Base-by-base conservation (phyloP, 768 basidiomycete species). In the Boletus sp. region DNA sequence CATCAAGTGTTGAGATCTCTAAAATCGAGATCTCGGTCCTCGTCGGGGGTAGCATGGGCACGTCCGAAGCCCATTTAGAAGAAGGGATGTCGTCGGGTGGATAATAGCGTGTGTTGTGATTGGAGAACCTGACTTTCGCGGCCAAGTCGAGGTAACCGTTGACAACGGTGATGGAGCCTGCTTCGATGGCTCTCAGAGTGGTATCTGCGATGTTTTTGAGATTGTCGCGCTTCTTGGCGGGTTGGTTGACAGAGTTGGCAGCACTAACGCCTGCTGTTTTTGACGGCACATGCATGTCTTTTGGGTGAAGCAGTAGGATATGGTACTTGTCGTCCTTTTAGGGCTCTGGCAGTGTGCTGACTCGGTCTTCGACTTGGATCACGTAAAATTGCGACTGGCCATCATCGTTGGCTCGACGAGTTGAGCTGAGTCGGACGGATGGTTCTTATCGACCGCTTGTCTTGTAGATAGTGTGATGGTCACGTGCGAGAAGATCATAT, bases 1-100 rank as follows among this genome's bases (percentile, higher is more conserved):
- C 86, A 27, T 81, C 79, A 23, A 88, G 75, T 0, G 87, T 87
- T 11, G 86, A 83, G 7, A 83, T 78, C 63, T 88, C 82, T 9
- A 82, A 69, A 39, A 87, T 66, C 10, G 79, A 78, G 21, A 83
- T 69, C 37, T 78, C 66, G 5, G 71, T 56, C 47, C 57, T 54
- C 19, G 63, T 46, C 23, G 53, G 37, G 42, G 57, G 47, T 21
- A 33, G 48, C 30, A 13, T 49, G 23, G 63, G 60, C 3, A 50
- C 41, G 2, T 63, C 51, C 37, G 56, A 52, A 15, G 64, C 39
- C 85, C 85, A 87, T 32, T 69, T 58, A 5, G 79, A 76, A 0
- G 83, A 70, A 3, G 72, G 47, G 2, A 75, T 76, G 34, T 83
- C 76, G 29, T 67, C 52, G 2, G 82, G 78, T 0, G 76, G 64